Base-by-base conservation (phyloP, 768 basidiomycete species). In the Candolleomyces aberdarensis region DNA sequence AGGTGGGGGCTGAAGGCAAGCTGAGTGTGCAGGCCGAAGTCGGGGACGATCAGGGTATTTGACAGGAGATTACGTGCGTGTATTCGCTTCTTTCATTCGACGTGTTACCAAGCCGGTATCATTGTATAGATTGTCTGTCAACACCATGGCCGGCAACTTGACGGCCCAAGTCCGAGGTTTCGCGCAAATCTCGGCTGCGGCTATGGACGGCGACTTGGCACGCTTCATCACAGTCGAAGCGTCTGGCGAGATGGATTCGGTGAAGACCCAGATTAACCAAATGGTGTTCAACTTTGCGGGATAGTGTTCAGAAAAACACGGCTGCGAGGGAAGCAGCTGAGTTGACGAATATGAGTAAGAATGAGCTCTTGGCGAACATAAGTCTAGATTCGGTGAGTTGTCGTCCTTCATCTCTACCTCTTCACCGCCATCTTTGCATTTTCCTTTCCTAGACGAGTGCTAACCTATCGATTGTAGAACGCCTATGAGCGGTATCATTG, bases 401-500 rank as follows among this genome's bases (percentile, higher is more conserved):
- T n/a, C n/a, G n/a, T n/a, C n/a, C n/a, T n/a, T n/a, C n/a, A n/a
- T n/a, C n/a, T n/a, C n/a, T n/a, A n/a, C n/a, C n/a, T n/a, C n/a
- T 80, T 56, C 31, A 26, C 26, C 26, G 26, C 26, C 26, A 26
- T 26, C 1, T 13, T 20, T 47, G 5, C 48, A 36, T 4, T n/a
- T n/a, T n/a, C n/a, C n/a, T n/a, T n/a, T n/a, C n/a, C n/a, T n/a
- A n/a, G n/a, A n/a, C n/a, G n/a, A n/a, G n/a, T n/a, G n/a, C n/a
- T n/a, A n/a, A n/a, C n/a, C n/a, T n/a, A n/a, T n/a, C n/a, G 31
- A 43, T 54, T 58, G n/a, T 69, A 94, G 96, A 72, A 98, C 97
- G 22, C 97, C 97, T 0, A 99, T 98, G 96, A 99, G 98, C 71
- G 96, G 97, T 70, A 99, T 99, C 73, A 98, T 99, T 66, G 96